These are phyloP conservation scores for Carex cristatella DNA, from an alignment of 176 grass and related monocot genomes.

Conservation along the genomic window DNA sequence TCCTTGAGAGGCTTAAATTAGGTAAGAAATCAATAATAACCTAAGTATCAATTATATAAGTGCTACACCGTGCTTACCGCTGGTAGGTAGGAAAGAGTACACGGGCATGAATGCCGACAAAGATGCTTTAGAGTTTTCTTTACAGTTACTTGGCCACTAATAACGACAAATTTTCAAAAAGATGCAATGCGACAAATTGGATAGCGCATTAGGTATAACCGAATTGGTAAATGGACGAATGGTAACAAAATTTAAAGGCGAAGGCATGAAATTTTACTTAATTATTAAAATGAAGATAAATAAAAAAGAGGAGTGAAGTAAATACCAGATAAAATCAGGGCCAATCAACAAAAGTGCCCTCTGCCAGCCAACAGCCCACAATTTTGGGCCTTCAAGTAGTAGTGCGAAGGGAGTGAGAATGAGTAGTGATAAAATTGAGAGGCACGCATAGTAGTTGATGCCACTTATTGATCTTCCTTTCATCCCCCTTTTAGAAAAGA, in stretches of 20 bases:
- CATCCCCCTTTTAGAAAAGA: conserved; percentile 90
- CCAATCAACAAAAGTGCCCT: conserved; percentile 55
- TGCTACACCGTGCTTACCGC: neutral
- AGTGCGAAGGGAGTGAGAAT: conserved; percentile 79
- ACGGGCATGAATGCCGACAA: neutral
- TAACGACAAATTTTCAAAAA: neutral
- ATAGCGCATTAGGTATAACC: neutral
- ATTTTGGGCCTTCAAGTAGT: conserved; percentile 72
- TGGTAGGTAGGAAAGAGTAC: neutral
- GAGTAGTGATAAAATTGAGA: conserved; percentile 71
- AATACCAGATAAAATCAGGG: conserved; percentile 80
- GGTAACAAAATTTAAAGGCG: neutral
- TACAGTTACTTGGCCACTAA: neutral
- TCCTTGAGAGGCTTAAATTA: neutral
- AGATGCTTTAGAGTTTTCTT: neutral
- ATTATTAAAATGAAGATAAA: neutral
- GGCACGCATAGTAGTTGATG: conserved; percentile 95
- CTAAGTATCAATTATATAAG: neutral
- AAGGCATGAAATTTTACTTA: neutral
- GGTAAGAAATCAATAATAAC: neutral
- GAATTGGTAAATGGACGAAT: neutral
- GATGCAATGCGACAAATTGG: neutral
- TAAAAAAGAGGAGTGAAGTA: neutral
- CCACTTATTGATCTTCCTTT: conserved; percentile 72
- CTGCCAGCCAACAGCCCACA: conserved; percentile 84